Base-by-base conservation (phyloP, 495 filamentous ascomycete species). In the Podospora pseudopauciseta region DNA sequence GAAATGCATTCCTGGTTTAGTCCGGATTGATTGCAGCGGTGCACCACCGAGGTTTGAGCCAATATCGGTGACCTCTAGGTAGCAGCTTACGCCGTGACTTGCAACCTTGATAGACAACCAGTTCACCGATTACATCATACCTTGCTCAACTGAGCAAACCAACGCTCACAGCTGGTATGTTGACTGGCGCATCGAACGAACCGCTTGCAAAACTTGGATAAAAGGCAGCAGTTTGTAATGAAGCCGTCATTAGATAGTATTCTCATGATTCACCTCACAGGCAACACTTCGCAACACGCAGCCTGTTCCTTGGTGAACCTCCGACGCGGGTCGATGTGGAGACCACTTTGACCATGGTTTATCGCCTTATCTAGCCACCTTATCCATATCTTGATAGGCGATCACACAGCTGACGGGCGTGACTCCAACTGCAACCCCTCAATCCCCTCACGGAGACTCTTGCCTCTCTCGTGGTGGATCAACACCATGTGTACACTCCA, bases 91-190 rank as follows among this genome's bases (percentile, higher is more conserved):
- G 39, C 39, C 7, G 39, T 49, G 39, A 49, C 39, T 49, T 49
- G 39, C 13, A 49, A 49, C 39, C 39, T 49, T 49, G 39, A 49
- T 49, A 49, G 39, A 49, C 39, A 49, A 11, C 39, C 15, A 11
- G 39, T 49, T 49, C 13, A 49, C 39, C 39, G 61, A 63, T 63
- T 63, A 63, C 61, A 63, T 63, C 30, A 63, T 63, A 15, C 26
- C 30, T 32, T 39, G 61, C 49, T 63, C 28, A 39, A 20, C 30
- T 39, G 61, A 65, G 20, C 34, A 19, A 19, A 56, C 44, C 63
- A 39, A 2, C n/a, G 27, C 39, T 49, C 30, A 64, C 63, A 65
- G 26, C 34, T 18, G 44, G 34, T 55, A 18, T 61, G 57, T 26
- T 13, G 27, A 13, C 11, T 5, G 20, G 57, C 3, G 27, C 18